phyloP scores from a whole-genome alignment of 1,284 basidiomycete genomes.

The Cryptococcus floricola region DNA sequence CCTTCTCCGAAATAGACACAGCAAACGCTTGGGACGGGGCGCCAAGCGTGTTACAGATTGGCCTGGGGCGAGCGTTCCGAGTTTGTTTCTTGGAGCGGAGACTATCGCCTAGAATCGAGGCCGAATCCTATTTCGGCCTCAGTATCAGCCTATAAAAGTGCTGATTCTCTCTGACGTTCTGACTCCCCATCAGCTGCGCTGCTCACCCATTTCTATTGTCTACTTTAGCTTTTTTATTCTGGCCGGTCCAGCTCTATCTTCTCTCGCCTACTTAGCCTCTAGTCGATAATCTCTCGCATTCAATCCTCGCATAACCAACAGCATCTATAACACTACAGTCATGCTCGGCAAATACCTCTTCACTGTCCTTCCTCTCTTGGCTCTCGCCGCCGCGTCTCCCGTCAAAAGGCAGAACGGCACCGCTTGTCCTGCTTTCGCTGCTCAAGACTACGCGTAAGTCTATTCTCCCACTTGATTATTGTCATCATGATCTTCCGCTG shows the following conservation, averaged over 20 bases:
- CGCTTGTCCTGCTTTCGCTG: conserved; percentile 9
- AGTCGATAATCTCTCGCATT: neutral
- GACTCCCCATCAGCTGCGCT: conserved; percentile 6
- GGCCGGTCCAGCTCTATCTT: neutral
- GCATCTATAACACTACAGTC: neutral
- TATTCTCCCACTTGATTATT: neutral
- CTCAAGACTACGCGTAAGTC: conserved; percentile 12
- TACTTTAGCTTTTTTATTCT: neutral
- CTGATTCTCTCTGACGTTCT: no score
- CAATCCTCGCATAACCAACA: neutral
- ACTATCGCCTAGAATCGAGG: no score
- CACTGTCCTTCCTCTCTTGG: conserved; percentile 1
- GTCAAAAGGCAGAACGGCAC: neutral
- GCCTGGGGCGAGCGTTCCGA: no score
- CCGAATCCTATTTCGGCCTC: no score
- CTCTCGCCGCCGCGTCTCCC: neutral
- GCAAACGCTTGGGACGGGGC: no score
- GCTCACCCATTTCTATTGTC: neutral
- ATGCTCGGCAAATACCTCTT: conserved; percentile 3
- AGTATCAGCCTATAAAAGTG: no score
- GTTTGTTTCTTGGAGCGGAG: no score
- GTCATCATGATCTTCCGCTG: neutral
- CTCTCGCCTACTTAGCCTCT: neutral
- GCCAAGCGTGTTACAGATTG: no score
- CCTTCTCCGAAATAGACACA: no score